Base-by-base conservation (phyloP, 805 yeast species). In the Candida montana region DNA sequence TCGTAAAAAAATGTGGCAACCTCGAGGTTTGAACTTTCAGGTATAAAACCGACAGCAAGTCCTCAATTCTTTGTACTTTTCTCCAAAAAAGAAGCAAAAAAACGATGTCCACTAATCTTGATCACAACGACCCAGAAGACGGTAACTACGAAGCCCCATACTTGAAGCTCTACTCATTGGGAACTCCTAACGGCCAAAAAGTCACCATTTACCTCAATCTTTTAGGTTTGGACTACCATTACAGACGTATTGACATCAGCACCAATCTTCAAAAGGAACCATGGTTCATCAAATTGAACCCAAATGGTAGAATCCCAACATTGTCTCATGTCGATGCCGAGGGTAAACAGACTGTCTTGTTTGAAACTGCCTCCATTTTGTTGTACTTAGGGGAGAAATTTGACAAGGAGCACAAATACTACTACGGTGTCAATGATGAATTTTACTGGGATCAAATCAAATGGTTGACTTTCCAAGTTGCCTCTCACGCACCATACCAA, bases 281-380 rank as follows among this genome's bases (percentile, higher is more conserved):
- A 7, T 75, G 81, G 80, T 81, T 65, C 49, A 54, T 77, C 37
- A 64, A 72, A 40, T 57, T 77, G 53, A 77, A 79, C 56, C 79
- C 81, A 16, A 79, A 80, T 51, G 85, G 87, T 5, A 64, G 78
- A 51, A 74, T 81, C 38, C 87, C 88, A 21, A 68, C 79, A 0
- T 57, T 81, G 28, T 64, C 56, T 29, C 69, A 67, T 36, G 62
- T 55, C 28, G 54, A 58, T 33, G 44, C 53, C 5, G 40, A 69
- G 5, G 80, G 78, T 4, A 58, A 71, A 31, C 57, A 57, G 7
- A 65, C 66, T 24, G 62, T 72, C 18, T 54, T 81, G 21, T 69
- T 71, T 49, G 86, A 81, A 60, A 68, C 80, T 27, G 85, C 74
- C 26, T 83, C 86, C 2, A 79, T 81, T 46, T 56, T 81, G 58